Percentiles rank a stretch among this genome's conserved stretches.
Conservation (phyloP, 148 eudicot species). For the Rhododendron vialii region DNA sequence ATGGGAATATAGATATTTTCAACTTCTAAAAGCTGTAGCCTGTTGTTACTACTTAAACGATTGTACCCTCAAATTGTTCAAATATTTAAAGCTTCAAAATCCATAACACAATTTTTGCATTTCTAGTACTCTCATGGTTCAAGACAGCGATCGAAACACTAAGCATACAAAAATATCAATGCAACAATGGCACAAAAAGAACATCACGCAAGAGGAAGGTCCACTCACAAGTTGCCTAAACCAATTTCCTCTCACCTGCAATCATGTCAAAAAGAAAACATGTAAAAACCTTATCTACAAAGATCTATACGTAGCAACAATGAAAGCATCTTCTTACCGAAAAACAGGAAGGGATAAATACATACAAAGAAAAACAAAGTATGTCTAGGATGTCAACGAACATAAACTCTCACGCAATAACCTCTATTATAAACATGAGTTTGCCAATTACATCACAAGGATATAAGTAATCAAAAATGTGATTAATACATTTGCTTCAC, state of each 20-base stretch:
- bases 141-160: not conserved
- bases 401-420: not conserved
- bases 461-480: not conserved
- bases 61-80: not conserved
- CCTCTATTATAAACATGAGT: not conserved
- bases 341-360: not conserved
- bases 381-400: not conserved
- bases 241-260: conserved; percentile 50
- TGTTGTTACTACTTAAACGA: not conserved
- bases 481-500: not conserved
- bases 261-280: conserved; percentile 10
- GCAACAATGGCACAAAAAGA: not conserved
- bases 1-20: not conserved
- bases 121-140: not conserved
- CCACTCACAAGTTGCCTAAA: conserved; percentile 46
- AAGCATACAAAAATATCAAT: not conserved
- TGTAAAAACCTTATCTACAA: not conserved
- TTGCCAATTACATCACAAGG: not conserved
- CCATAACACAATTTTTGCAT: not conserved
- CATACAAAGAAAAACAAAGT: not conserved
- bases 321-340: not conserved
- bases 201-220: conserved; percentile 11
- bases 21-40: not conserved
- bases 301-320: not conserved
- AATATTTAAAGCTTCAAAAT: not conserved